Percentiles rank a stretch among this genome's conserved stretches.
Conservation (phyloP, 164 flowering plant genomes). For the Stephania japonica region DNA sequence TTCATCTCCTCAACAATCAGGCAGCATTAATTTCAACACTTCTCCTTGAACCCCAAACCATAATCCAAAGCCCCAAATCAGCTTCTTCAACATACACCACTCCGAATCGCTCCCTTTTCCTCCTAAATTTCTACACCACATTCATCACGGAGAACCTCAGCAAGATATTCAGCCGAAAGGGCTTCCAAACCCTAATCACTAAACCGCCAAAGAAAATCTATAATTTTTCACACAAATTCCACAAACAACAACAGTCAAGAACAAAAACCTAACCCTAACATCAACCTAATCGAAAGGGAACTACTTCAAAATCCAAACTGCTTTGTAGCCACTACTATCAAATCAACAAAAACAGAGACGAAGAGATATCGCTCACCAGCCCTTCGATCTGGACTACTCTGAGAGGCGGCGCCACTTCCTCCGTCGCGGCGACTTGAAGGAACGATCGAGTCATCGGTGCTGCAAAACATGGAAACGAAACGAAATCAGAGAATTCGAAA, state of each 20-base stretch:
- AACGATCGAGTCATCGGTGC: conserved; percentile 53
- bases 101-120: too few species aligned
- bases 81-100: too few species aligned
- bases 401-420: conserved; percentile 67
- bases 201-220: neutral
- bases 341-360: neutral
- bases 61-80: too few species aligned
- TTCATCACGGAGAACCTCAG: too few species aligned
- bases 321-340: too few species aligned
- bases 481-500: neutral
- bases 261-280: neutral
- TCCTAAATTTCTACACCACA: too few species aligned
- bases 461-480: neutral
- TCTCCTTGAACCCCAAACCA: too few species aligned
- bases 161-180: neutral
- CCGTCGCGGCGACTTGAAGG: conserved; percentile 57
- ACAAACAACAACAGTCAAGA: neutral
- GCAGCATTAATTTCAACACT: too few species aligned
- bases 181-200: neutral
- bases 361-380: conserved; percentile 17
- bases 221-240: neutral
- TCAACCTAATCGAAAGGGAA: neutral
- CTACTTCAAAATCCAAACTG: too few species aligned
- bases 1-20: too few species aligned
- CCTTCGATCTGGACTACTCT: conserved; percentile 78